Evolutionary conservation across 169 alveolate genomes (phyloP), one percentile per base, ranked within the genome.

Genomic region (Eimeria sp.): DNA sequence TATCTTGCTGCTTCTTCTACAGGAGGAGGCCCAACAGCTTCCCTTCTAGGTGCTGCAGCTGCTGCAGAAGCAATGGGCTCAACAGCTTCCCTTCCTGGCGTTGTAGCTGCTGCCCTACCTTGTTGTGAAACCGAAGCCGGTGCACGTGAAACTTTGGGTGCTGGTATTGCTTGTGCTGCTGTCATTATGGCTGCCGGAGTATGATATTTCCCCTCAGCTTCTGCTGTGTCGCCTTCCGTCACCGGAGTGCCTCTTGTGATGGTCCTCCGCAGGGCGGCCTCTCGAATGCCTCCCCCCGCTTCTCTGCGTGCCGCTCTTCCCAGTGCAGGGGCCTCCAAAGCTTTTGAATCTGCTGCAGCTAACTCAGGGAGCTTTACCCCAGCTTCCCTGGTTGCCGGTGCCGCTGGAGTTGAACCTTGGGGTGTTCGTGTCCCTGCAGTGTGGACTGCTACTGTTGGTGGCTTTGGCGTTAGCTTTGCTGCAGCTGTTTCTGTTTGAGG

Each of bases 11-110:
- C 57, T 76, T 61, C 63, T 76, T 65, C 40, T 11, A 45, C 82
- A 25, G 18, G 14, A 67, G 76, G 67, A 13, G n/a, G 2, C 34
- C 18, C 84, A 73, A 51, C 2, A 20, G 84, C 0, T 73, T 27
- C 84, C 54, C 43, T 51, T 11, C 47, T 73, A n/a, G 80, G 27
- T 70, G 82, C 47, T 72, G 82, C 49, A 27, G 82, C 82, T 30
- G 82, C 82, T 11, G n/a, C 49, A 54, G 63, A n/a, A 25, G 18
- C 27, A 67, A 30, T 70, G 4, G n/a, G 16, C 34, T 22, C 84
- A 73, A 57, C 0, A 73, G 84, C n/a, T 73, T 27, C 84, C 54
- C 43, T 51, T 11, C 47, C 82, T 11, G n/a, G 22, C 30, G 84
- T 57, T 40, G 54, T 51, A 27, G 57, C 84, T 73, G 84, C 84